Evolutionary conservation across 2,329 filamentous ascomycete species (phyloP).

Genomic region (Colletotrichum scovillei): DNA sequence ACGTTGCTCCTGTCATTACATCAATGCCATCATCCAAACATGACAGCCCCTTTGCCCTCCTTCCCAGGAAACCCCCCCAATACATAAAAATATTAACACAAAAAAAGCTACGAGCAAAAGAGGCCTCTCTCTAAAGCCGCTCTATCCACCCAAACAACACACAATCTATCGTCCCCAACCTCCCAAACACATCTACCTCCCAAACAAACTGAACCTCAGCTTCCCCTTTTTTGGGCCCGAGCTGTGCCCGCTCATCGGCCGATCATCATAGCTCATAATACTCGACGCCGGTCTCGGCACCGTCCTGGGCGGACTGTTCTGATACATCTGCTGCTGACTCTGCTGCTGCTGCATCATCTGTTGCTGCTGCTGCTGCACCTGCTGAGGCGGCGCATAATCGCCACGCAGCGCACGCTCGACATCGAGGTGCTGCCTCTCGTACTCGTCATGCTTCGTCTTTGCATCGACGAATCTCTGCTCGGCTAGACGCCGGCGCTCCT

Average conservation of each 20-base stretch:
- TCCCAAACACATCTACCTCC: conserved; percentile 19
- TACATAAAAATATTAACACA: not conserved
- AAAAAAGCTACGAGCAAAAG: not conserved
- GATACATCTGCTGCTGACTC: conserved; percentile 30
- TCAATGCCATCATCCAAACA: not conserved
- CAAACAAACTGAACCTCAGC: conserved; percentile 35
- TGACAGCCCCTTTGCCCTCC: not conserved
- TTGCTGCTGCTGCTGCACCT: conserved; percentile 7
- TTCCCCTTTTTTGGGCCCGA: conserved; percentile 30
- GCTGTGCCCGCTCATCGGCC: conserved; percentile 33
- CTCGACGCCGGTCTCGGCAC: conserved; percentile 24
- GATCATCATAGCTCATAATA: conserved; percentile 34
- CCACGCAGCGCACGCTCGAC: conserved; percentile 55
- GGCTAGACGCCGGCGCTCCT: conserved; percentile 52
- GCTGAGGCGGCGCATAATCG: conserved; percentile 41
- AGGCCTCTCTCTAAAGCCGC: not conserved
- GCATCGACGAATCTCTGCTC: conserved; percentile 55
- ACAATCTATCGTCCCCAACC: not conserved
- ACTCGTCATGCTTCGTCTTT: conserved; percentile 57
- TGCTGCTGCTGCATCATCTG: not conserved
- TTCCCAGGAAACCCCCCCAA: not conserved
- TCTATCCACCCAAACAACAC: not conserved
- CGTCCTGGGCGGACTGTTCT: conserved; percentile 26
- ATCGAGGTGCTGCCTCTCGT: conserved; percentile 53
- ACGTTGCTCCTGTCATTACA: not conserved